These are phyloP conservation scores for Aspergillus pseudoviridinutans DNA, from an alignment of 2,329 filamentous ascomycete genomes.

Conservation along the genomic window DNA sequence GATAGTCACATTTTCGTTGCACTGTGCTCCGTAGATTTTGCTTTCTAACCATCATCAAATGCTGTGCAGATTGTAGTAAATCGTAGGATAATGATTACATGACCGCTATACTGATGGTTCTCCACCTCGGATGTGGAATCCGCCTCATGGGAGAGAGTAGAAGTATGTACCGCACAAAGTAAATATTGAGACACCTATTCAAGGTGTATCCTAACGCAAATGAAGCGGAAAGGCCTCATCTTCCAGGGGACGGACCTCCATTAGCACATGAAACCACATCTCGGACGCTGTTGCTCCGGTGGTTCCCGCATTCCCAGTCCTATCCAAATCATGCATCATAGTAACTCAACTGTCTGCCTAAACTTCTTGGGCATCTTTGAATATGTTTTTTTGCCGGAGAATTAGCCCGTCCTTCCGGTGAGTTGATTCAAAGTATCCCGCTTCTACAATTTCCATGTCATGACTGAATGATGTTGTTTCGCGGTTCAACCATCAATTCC, in stretches of 20 bases:
- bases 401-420: not conserved
- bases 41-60: not conserved
- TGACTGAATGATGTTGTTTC: not conserved
- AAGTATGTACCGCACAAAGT: not conserved
- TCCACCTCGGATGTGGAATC: not conserved
- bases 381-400: not conserved
- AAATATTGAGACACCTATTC: not conserved
- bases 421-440: not conserved
- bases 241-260: not conserved
- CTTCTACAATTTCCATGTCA: not conserved
- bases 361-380: not conserved
- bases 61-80: not conserved
- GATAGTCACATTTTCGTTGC: not conserved
- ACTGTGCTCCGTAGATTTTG: not conserved
- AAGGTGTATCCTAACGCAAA: not conserved
- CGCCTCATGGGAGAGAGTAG: not conserved
- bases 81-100: not conserved
- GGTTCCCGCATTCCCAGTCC: not conserved
- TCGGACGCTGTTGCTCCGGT: not conserved
- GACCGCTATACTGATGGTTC: not conserved
- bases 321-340: not conserved
- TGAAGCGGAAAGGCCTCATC: not conserved
- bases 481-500: not conserved
- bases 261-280: not conserved
- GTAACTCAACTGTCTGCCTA: not conserved